These are phyloP conservation scores for Dalbergia cochinchinensis DNA, from an alignment of 306 rosid species.

Conservation along the genomic window DNA sequence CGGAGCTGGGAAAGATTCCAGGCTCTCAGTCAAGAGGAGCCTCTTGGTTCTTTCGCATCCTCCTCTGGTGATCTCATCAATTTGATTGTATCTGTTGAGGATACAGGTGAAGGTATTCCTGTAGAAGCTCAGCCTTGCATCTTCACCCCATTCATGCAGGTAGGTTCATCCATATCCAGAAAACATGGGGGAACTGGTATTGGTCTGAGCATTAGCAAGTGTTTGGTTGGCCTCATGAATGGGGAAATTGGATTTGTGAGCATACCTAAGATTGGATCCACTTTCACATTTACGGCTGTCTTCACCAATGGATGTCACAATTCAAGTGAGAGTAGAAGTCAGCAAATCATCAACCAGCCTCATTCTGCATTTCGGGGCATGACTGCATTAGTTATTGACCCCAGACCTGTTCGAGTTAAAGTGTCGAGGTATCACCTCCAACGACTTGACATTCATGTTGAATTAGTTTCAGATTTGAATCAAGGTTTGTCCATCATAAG, in stretches of 20 bases:
- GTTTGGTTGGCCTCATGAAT: conserved; percentile 93
- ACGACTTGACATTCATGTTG: conserved; percentile 84
- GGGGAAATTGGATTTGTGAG: conserved; percentile 96
- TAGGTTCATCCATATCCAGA: conserved; percentile 86
- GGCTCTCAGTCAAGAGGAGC: conserved; percentile 66
- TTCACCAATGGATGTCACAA: conserved; percentile 61
- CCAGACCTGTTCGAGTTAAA: conserved; percentile 77
- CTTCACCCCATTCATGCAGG: conserved; percentile 98
- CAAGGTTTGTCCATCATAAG: conserved; percentile 64
- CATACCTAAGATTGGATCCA: conserved; percentile 83
- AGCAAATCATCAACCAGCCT: conserved; percentile 65
- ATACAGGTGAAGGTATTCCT: conserved; percentile 98
- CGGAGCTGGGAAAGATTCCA: conserved; percentile 81
- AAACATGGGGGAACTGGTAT: conserved; percentile 98
- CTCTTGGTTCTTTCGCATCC: conserved; percentile 60
- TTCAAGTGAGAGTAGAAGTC: conserved; percentile 61
- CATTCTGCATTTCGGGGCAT: conserved; percentile 73
- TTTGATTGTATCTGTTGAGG: conserved; percentile 93
- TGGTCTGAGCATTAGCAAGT: conserved; percentile 97
- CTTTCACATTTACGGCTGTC: conserved; percentile 91
- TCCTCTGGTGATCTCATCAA: conserved; percentile 66
- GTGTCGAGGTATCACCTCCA: conserved; percentile 90
- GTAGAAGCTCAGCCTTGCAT: conserved; percentile 71
- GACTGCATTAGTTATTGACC: conserved; percentile 78
- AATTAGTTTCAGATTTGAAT: conserved; percentile 69